These are phyloP conservation scores for Boletus sp. DNA, from an alignment of 768 basidiomycete genomes.

Conservation along the genomic window DNA sequence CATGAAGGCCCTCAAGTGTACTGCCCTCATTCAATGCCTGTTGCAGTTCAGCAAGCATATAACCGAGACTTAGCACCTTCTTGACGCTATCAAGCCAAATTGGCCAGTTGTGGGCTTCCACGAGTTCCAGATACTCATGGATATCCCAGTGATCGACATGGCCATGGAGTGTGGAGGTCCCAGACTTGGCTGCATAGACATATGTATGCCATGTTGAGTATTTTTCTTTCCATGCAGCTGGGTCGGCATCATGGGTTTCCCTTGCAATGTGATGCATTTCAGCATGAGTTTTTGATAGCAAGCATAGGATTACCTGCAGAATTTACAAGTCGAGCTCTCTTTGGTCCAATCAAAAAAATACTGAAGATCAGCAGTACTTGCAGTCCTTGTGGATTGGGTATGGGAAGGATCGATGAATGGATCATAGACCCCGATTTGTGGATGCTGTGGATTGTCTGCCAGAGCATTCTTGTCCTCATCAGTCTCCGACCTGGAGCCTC, in stretches of 20 bases:
- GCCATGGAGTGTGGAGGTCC: not conserved
- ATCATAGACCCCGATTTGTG: not conserved
- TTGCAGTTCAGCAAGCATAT: not conserved
- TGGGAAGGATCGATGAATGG: not conserved
- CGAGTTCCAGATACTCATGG: not conserved
- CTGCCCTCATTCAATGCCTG: not conserved
- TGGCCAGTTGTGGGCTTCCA: not conserved
- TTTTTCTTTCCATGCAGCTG: not conserved
- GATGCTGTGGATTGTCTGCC: not conserved
- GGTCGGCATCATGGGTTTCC: not conserved
- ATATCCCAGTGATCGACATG: not conserved
- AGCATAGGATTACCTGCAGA: not conserved
- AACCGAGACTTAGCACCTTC: not conserved
- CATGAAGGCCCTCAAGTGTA: not conserved
- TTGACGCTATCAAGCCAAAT: not conserved
- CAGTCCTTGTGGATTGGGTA: not conserved
- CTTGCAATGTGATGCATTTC: not conserved
- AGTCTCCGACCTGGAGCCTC: not conserved
- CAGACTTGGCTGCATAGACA: not conserved
- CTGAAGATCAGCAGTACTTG: not conserved
- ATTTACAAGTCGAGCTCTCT: not conserved
- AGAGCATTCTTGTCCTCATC: not conserved
- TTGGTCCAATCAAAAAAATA: not conserved
- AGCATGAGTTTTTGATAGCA: not conserved
- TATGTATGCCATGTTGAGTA: not conserved